Evolutionary conservation across 2,329 filamentous ascomycete genomes (phyloP), one percentile per base, ranked within the genome.

Genomic region (Aspergillus hiratsukae): DNA sequence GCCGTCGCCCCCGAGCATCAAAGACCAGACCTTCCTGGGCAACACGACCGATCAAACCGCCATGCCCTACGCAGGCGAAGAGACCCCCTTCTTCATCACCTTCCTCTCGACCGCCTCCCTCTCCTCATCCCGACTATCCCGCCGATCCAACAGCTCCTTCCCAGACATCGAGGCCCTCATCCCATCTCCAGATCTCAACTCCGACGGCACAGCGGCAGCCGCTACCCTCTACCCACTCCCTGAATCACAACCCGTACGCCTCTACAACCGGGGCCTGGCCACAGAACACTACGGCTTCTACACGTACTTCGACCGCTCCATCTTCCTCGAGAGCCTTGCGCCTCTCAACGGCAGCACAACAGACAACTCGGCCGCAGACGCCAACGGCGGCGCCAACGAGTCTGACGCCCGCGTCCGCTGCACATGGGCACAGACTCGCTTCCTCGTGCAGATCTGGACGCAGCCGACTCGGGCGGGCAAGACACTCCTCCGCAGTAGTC

Each of bases 201-300:
- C 81, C 0, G 87, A 96, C 66, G 90, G 90, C 48, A 88, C 87
- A 1, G 88, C 90, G 0, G 85, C 85, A 1, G 78, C 88, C 0
- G 89, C 90, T 2, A 82, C 82, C 9, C 78, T 97, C 60, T 83
- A 94, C 48, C 89, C 91, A 0, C 78, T 83, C 7, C 83, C 88
- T 0, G 75, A 80, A 0, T 75, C 78, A 58, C 94, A 97, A 67
- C 93, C 91, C 0, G 79, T 97, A 11, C 85, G 89, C 1, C 82
- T 97, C 1, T 97, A 87, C 72, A 90, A 97, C 71, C 88, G 91
- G 21, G 91, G 89, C 19, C 79, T 89, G 28, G 77, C 82, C 1
- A 87, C 87, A 0, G 93, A 97, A 72, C 91, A 96, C 74, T 97
- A 95, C 72, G 91, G 90, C 2, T 97, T 97, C 76, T 97, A 96